Evolutionary conservation across 345 rosid species (phyloP), one percentile per base, ranked within the genome.

Genomic region (Diplotaxis tenuifolia): DNA sequence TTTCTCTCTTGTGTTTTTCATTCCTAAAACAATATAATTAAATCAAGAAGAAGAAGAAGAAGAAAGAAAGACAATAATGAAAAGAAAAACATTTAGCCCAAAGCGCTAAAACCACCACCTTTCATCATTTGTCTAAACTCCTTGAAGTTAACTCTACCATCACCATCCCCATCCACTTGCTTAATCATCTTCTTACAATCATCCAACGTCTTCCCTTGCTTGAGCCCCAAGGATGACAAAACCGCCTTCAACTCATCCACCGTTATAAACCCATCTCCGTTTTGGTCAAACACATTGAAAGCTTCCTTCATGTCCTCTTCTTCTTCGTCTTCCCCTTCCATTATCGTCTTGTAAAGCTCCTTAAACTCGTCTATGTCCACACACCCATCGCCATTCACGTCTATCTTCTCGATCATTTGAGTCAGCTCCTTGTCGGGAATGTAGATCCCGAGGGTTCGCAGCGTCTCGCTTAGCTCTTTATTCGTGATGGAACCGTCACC

Each of bases 131-230:
- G 79, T 79, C 75, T 84, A 65, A 86, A 86, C 72, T 86, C 90
- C 25, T 71, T 67, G 27, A 67, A 84, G 42, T 84, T 76, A 52
- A 93, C 96, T 79, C 76, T 86, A n/a, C 97, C 98, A 70, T 93
- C 97, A 3, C 98, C 97, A 53, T 93, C 98, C 9, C 47, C 89
- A 69, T 93, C 98, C 5, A 93, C 97, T 78, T 82, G 81, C 79
- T 11, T 85, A 22, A 91, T 93, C 91, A 93, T 93, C 79, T 49
- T 81, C 83, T 77, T 86, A 72, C 98, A 93, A 36, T 91, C 96
- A 58, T 89, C 97, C 8, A 65, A 40, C 0, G 85, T 82, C 80
- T 85, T 78, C 54, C 98, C 98, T 73, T 86, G 92, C 54, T 88
- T 88, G 10, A 91, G 67, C 27, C 98, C 98, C 5, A 93, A 81